Base-by-base conservation (phyloP, 768 basidiomycete genomes). In the Hygrocybe coccinea region DNA sequence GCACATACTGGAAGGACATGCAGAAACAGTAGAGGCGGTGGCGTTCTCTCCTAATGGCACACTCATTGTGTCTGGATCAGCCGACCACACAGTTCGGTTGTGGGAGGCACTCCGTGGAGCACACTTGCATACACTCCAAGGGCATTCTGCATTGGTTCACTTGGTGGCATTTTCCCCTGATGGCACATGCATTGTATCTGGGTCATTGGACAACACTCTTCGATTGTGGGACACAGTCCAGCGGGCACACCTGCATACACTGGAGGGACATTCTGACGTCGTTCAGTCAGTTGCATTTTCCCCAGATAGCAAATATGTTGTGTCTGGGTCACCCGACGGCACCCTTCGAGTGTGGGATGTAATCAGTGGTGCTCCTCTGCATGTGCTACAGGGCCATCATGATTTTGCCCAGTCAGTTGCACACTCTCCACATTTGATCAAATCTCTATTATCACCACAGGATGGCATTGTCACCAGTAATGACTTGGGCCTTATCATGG, bases 141-240 rank as follows among this genome's bases (percentile, higher is more conserved):
- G 47, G 3, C 47, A 49, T 34, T 2, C 29, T 8, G 33, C 11
- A 4, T 6, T 8, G 14, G 60, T 68, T 33, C 56, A 51, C 11
- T 60, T 59, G 15, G 61, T 70, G n/a, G 57, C 59, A 34, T 64
- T 68, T 58, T 67, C 69, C 9, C 62, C 64, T 1, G 61, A 68
- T 56, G 65, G 66, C 6, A 55, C 56, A 21, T 51, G 49, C 4
- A 55, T 68, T 49, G 54, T 59, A 6, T 65, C 67, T 3, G 62
- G 62, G 7, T 64, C 63, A 8, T 38, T 37, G 11, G 61, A 62
- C 43, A 29, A 45, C 11, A 60, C 57, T 2, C 47, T 66, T 37
- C 39, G 50, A 22, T 48, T 67, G 1, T 69, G 67, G 67, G 61
- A 65, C 49, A 34, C 29, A 25, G 29, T n/a, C 19, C 8, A n/a